A percentile compares a stretch with the other conserved stretches of the same genome.
These are phyloP conservation scores for Coffea humblotiana DNA, from an alignment of 305 asterid genomes.

Conservation along the genomic window DNA sequence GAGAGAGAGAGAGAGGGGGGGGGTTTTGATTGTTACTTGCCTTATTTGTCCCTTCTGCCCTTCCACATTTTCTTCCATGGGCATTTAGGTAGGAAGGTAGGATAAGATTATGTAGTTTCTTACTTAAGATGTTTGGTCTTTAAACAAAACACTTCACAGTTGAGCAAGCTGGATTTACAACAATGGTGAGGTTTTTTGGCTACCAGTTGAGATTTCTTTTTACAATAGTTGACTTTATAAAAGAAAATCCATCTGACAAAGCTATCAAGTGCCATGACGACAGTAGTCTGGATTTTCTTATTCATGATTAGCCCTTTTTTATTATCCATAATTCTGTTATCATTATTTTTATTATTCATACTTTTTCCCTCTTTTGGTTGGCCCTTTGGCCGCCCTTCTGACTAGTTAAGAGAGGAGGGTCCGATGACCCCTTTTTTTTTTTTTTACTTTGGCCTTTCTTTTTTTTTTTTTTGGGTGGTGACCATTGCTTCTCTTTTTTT, in stretches of 20 bases:
- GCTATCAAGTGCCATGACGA: neutral
- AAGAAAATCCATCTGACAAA: neutral
- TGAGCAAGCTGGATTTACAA: neutral
- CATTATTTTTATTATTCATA: too few relatives aligned
- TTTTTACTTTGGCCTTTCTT: too few relatives aligned
- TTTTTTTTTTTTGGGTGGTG: too few relatives aligned
- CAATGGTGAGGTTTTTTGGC: neutral
- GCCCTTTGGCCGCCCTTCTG: too few relatives aligned
- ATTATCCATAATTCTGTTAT: too few relatives aligned
- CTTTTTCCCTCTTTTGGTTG: too few relatives aligned
- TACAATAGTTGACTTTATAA: neutral
- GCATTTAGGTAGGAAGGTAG: neutral
- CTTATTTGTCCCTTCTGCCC: neutral
- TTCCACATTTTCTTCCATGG: neutral
- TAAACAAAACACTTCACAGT: neutral
- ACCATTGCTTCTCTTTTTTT: too few relatives aligned
- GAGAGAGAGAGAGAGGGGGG: neutral
- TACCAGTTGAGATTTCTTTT: neutral
- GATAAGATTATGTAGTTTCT: neutral
- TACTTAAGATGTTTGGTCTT: neutral
- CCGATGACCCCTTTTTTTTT: too few relatives aligned
- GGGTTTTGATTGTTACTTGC: neutral
- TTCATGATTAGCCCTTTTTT: neutral
- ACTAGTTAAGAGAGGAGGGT: too few relatives aligned
- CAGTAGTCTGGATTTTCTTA: neutral